A percentile compares a stretch with the other conserved stretches of the same genome.
Evolutionary conservation across 1,284 basidiomycete species (phyloP).

Genomic region (Bjerkandera adusta): DNA sequence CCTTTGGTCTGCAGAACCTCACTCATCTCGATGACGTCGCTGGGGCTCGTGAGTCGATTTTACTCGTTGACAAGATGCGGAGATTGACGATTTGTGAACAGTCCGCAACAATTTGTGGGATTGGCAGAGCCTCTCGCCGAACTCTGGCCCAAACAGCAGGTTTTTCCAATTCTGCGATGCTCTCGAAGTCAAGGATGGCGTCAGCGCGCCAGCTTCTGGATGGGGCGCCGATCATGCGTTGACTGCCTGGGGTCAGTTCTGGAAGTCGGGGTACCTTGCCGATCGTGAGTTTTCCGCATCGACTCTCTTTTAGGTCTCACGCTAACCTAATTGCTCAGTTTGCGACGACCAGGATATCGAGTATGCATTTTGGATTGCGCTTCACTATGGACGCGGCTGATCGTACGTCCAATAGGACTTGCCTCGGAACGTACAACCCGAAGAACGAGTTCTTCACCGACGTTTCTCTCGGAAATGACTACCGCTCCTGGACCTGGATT

Average conservation of each 20-base stretch:
- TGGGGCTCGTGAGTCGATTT: conserved; percentile 41
- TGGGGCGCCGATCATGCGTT: conserved; percentile 67
- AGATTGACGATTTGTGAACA: conserved; percentile 27
- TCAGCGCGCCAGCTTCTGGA: conserved; percentile 49
- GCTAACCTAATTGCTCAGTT: conserved; percentile 30
- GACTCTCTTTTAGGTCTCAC: background rate
- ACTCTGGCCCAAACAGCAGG: conserved; percentile 33
- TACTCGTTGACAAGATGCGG: background rate
- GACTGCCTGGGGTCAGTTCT: conserved; percentile 59
- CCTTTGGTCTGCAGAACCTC: conserved; percentile 56
- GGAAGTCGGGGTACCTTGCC: conserved; percentile 43
- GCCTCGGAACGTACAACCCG: conserved; percentile 57
- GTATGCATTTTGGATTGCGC: conserved; percentile 40
- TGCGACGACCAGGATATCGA: conserved; percentile 39
- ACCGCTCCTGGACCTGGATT: conserved; percentile 62
- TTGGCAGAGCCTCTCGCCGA: conserved; percentile 60
- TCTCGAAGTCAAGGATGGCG: conserved; percentile 64
- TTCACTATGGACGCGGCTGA: conserved; percentile 26
- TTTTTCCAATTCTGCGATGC: conserved; percentile 75
- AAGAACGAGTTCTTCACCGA: conserved; percentile 48
- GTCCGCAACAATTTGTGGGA: conserved; percentile 53
- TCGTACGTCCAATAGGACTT: conserved; percentile 40
- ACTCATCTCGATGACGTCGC: conserved; percentile 67
- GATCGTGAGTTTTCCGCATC: conserved; percentile 31
- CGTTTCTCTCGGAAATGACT: conserved; percentile 48